Base-by-base conservation (phyloP, 192 early-diverging fungal genomes). In the Rhizophagus sp. region DNA sequence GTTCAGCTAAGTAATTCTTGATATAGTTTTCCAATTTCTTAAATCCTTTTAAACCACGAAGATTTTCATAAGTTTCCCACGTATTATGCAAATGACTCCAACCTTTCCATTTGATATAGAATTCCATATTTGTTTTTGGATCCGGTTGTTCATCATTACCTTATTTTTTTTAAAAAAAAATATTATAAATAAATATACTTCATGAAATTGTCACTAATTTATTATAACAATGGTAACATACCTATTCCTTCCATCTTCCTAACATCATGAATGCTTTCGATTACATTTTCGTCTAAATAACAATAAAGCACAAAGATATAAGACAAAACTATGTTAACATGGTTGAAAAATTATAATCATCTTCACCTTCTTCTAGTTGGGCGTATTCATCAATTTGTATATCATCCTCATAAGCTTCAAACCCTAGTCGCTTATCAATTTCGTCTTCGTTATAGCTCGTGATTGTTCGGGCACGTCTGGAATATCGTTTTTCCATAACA, bases 61-160 rank as follows among this genome's bases (percentile, higher is more conserved):
- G 89, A 39, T 90, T 84, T 13, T 87, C 88, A 11, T 89, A 88
- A 0, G 87, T 87, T 73, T 96, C 92, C 97, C 97, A 99, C 0
- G 97, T 96, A 62, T 97, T 92, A 78, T 96, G 93, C 64, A 96
- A 85, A 85, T 97, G 95, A 30, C 96, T 94, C 85, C 89, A 92
- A 9, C 93, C 91, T 85, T 93, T 93, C 97, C 97, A 99, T 81
- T 99, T 98, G 79, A 99, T 91, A n/a, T 91, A 85, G 76, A 92
- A 98, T 86, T 96, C 93, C 76, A 91, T 84, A 73, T 93, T 92
- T 30, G 69, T 83, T 66, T 87, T 85, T 2, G 87, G 88, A 39
- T 82, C 82, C 22, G 87, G 87, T 3, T 82, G 68, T 24, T 85
- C 82, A 66, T 87, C 76, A 27, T 77, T 64, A 33, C 83, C 85